Base-by-base conservation (phyloP, 768 basidiomycete species). In the Macrolepiota fuliginosa region DNA sequence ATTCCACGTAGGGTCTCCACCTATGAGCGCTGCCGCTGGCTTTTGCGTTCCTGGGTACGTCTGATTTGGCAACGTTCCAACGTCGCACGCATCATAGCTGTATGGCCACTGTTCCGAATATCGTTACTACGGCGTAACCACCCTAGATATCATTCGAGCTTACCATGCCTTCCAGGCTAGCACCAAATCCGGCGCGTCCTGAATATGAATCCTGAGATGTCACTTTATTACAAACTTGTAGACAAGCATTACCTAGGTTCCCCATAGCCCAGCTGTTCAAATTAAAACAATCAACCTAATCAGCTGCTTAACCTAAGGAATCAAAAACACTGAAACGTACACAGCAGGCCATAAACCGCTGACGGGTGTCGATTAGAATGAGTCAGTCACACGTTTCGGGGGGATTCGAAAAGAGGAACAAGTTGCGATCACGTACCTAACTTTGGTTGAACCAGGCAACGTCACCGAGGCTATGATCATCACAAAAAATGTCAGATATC, bases 61-160 rank as follows among this genome's bases (percentile, higher is more conserved):
- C 72, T 96, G 95, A 70, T 94, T 94, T 10, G 83, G 77, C 2
- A 90, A 73, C 0, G 92, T 94, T 1, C 93, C 93, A 6, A 92
- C 82, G 68, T 94, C 93, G 69, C 93, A 94, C 2, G 84, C 72
- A 59, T 90, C 86, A 67, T 90, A 90, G 4, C 81, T 80, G 69
- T 88, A 90, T 7, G 89, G 89, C 88, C 88, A 90, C 85, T 68
- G 64, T 25, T 61, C 15, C 32, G 36, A 24, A 56, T 15, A 37
- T 29, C 29, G 50, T 58, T 39, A 29, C 13, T 39, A n/a, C n/a
- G 35, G 2, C 35, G 4, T 11, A 22, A 5, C n/a, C 32, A 15
- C 6, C 24, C 25, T 7, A 10, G 46, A 49, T 53, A 24, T 12
- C 47, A 10, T 22, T 22, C 15, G 3, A n/a, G 68, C 81, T 17